These are phyloP conservation scores for Candida xiaguanensis DNA, from an alignment of 805 yeast genomes.

Conservation along the genomic window DNA sequence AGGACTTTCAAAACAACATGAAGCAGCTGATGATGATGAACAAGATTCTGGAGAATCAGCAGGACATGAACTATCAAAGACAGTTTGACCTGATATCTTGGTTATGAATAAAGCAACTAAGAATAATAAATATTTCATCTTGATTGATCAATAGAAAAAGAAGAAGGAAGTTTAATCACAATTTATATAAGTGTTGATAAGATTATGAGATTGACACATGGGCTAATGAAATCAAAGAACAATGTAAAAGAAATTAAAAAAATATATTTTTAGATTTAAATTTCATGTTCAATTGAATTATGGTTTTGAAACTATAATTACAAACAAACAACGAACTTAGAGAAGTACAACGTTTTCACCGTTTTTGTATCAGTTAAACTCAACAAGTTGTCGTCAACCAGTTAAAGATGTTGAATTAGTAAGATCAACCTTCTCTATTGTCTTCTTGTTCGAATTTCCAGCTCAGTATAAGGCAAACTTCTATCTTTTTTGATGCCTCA, in stretches of 20 bases:
- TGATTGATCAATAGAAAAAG: background rate
- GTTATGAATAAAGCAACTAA: constrained; percentile 6
- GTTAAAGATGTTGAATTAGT: too few species aligned
- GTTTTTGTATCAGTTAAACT: too few species aligned
- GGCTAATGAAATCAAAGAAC: background rate
- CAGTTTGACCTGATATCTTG: constrained; percentile 4
- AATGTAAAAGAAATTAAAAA: background rate
- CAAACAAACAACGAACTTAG: too few species aligned
- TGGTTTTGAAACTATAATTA: too few species aligned
- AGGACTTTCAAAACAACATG: constrained; percentile 80
- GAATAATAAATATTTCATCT: constrained; percentile 4
- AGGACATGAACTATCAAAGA: constrained; percentile 42
- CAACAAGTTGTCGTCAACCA: too few species aligned
- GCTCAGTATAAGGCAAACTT: background rate
- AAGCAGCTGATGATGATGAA: constrained; percentile 35
- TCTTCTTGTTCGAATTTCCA: too few species aligned
- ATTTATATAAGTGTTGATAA: background rate
- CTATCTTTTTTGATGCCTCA: background rate
- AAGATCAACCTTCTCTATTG: too few species aligned
- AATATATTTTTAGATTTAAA: background rate
- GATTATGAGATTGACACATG: background rate
- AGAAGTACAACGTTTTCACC: too few species aligned
- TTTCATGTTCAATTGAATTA: too few species aligned
- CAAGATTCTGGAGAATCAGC: constrained; percentile 59
- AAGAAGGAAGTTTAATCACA: background rate